Conservation (phyloP, 2,329 filamentous ascomycete genomes). For the Fusarium sp. region DNA sequence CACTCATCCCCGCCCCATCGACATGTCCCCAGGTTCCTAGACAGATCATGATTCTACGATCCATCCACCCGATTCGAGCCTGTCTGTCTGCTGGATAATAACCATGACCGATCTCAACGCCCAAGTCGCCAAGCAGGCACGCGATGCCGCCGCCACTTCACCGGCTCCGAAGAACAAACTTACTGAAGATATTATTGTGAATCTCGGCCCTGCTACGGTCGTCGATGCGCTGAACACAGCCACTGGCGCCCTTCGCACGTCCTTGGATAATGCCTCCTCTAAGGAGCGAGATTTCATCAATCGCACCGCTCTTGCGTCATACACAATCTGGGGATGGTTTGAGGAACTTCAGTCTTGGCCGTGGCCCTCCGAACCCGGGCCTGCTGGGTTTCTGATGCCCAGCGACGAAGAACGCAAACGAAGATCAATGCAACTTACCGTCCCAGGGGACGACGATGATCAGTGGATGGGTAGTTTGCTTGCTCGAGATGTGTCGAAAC, state of each 20-base stretch:
- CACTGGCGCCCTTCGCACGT: slow-evolving; percentile 62
- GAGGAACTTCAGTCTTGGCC: slow-evolving; percentile 72
- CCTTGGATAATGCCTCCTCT: slow-evolving; percentile 69
- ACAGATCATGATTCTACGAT: slow-evolving; percentile 42
- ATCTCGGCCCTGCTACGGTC: slow-evolving; percentile 68
- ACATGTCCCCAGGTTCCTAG: slow-evolving; percentile 43
- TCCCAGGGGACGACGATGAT: slow-evolving; percentile 37
- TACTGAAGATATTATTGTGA: slow-evolving; percentile 67
- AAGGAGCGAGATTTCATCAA: slow-evolving; percentile 77
- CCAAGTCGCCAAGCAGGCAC: slow-evolving; percentile 46
- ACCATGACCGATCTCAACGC: slow-evolving; percentile 48
- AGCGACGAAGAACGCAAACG: slow-evolving; percentile 52
- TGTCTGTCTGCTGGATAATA: slow-evolving; percentile 33
- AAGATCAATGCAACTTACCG: slow-evolving; percentile 43
- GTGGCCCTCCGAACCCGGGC: slow-evolving; percentile 61
- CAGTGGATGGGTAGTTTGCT: slow-evolving; percentile 77
- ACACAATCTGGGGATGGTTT: slow-evolving; percentile 78
- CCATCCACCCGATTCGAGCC: slow-evolving; percentile 25
- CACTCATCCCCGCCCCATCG: slow-evolving; percentile 33
- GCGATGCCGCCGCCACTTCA: slow-evolving; percentile 50
- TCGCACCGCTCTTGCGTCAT: slow-evolving; percentile 74
- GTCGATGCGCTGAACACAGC: slow-evolving; percentile 67
- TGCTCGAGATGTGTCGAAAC: slow-evolving; percentile 68
- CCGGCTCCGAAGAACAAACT: slow-evolving; percentile 56
- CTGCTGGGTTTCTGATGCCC: slow-evolving; percentile 64